Evolutionary conservation across 2,329 filamentous ascomycete species (phyloP), one percentile per base, ranked within the genome.

Genomic region (Furcasterigmium furcatum): DNA sequence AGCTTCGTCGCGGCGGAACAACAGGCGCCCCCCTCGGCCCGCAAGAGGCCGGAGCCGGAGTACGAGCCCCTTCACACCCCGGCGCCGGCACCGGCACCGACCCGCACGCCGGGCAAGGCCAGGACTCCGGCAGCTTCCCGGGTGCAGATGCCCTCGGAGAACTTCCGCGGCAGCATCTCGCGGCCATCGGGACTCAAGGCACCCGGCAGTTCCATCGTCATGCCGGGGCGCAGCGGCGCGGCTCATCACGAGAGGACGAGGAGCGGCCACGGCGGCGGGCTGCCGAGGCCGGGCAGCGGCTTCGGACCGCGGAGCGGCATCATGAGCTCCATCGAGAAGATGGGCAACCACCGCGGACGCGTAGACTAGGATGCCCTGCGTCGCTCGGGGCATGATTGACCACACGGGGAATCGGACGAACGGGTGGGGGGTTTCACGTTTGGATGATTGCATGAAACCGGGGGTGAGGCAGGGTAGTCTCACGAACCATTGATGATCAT

Each of bases 301-400:
- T 53, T 68, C 49, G 68, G 68, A 9, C 58, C 63, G 51, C 66
- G 88, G 57, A 88, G 85, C 59, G 83, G 86, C 46, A 86, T 94
- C 58, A 85, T 95, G 84, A 87, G 78, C 56, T 90, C 87, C 16
- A 94, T 95, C 62, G 89, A 95, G 73, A 82, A 85, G 67, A 95
- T 95, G 90, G 89, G 89, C 9, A 84, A 75, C 55, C 73, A 81
- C 54, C 64, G 76, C 13, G 69, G 73, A 9, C 67, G 74, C 35
- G 69, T 51, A 22, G 58, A 63, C 14, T 52, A 40, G 38, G n/a
- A 16, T 19, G 24, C n/a, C 25, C 19, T 18, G 34, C 16, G 41
- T 55, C 47, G 27, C 18, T 9, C 8, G 5, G n/a, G 16, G 34
- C 9, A 12, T 18, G 34, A 12, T 16, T 16, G 16, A 20, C 24